Evolutionary conservation across 2,329 filamentous ascomycete species (phyloP), one percentile per base, ranked within the genome.

Genomic region (Penicillium sclerotiorum): DNA sequence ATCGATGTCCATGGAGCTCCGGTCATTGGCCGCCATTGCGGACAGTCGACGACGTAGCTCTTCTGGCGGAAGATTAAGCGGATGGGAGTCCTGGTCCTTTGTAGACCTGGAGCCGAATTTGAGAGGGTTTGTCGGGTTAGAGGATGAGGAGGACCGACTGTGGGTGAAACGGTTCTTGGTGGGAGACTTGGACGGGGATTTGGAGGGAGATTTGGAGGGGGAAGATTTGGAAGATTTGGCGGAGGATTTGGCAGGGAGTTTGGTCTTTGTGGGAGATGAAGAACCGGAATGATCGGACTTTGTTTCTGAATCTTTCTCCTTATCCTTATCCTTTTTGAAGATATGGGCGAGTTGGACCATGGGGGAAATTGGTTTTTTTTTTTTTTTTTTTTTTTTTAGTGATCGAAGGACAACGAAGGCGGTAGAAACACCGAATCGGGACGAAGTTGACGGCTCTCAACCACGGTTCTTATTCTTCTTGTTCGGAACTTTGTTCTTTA

Each of bases 51-150:
- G 85, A 71, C 89, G 88, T 65, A 90, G 83, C 80, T 96, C 87
- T 76, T 96, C 91, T 39, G 91, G 91, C 2, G 88, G 90, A 18
- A 95, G 83, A 66, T 96, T 96, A 45, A 96, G 81, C 32, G 93
- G 93, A 71, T 96, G 92, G 2, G 85, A 87, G 68, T 93, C 83
- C 57, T 79, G 79, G 54, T 70, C 68, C 63, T 64, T 62, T 15
- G 68, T 63, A 52, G 65, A 65, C 53, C 70, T 69, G 53, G 59
- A 30, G 13, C 53, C 47, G 45, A 59, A 62, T 39, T 64, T 71
- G 68, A 56, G 66, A 68, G 60, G 58, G 61, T 55, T 60, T 60
- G 60, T 55, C 41, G 62, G 55, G 42, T 47, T 59, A 35, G 67
- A 63, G 20, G 60, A 47, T 17, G 61, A 64, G 15, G 67, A 65